Conservation (phyloP, 2,329 filamentous ascomycete species). For the Xenosphaeropsis pyriputrescens region DNA sequence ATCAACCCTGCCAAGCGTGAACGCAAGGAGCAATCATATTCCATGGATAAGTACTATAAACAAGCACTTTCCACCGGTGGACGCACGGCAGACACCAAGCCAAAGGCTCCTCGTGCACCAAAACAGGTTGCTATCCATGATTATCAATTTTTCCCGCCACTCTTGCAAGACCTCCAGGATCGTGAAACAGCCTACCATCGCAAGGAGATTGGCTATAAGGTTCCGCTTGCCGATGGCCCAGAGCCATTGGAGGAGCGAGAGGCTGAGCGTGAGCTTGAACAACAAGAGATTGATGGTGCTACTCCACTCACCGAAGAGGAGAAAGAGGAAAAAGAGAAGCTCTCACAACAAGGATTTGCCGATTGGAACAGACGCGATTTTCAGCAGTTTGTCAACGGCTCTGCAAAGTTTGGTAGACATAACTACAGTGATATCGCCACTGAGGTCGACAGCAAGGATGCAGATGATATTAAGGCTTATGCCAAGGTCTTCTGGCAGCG, state of each 20-base stretch:
- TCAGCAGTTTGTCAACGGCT: constrained; percentile 94
- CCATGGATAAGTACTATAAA: constrained; percentile 97
- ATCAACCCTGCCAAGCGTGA: constrained; percentile 98
- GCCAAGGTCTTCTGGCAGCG: constrained; percentile 95
- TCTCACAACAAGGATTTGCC: constrained; percentile 75
- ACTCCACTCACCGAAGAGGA: constrained; percentile 81
- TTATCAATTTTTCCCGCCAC: constrained; percentile 89
- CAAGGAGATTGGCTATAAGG: constrained; percentile 93
- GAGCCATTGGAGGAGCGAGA: constrained; percentile 64
- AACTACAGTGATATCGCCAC: constrained; percentile 76
- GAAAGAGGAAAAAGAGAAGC: constrained; percentile 66
- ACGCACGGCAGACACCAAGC: constrained; percentile 70
- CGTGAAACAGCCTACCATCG: constrained; percentile 92
- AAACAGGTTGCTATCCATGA: constrained; percentile 89
- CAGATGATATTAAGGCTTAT: constrained; percentile 76
- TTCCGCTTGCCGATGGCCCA: constrained; percentile 73
- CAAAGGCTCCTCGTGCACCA: constrained; percentile 87
- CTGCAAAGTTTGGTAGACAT: constrained; percentile 77
- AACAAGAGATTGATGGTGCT: constrained; percentile 87
- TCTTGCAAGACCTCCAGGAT: constrained; percentile 79
- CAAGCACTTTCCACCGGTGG: constrained; percentile 73
- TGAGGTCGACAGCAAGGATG: constrained; percentile 82
- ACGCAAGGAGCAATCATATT: constrained; percentile 94
- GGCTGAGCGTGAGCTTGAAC: constrained; percentile 74
- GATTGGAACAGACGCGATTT: constrained; percentile 97